phyloP scores from a whole-genome alignment of 352 stramenopile genomes.

The Phytopythium kandeliae region DNA sequence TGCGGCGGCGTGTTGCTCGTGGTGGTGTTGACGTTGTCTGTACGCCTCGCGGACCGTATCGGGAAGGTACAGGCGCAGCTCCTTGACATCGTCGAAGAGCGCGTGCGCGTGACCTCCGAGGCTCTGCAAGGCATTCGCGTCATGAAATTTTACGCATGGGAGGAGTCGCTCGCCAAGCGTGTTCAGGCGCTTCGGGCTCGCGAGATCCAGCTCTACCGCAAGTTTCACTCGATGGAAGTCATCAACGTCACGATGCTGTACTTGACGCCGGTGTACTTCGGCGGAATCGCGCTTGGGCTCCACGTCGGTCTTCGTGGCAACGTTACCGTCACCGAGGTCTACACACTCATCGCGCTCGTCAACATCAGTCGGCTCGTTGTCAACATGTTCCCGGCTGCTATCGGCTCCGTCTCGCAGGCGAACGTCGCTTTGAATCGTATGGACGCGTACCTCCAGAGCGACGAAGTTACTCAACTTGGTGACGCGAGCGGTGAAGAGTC shows the following conservation, averaged over 20 bases:
- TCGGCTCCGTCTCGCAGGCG: conserved; percentile 19
- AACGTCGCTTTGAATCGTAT: conserved; percentile 18
- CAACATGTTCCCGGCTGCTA: conserved; percentile 15
- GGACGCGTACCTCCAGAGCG: conserved; percentile 17
- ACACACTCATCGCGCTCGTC: conserved; percentile 27
- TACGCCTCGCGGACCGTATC: background rate
- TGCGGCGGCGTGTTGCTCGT: conserved; percentile 14
- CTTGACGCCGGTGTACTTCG: conserved; percentile 36
- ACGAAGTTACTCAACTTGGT: conserved; percentile 12
- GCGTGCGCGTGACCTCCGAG: conserved; percentile 92
- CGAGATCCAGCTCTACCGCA: conserved; percentile 39
- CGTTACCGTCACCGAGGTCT: conserved; percentile 43
- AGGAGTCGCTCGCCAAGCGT: conserved; percentile 33
- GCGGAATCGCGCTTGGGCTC: conserved; percentile 17
- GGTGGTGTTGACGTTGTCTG: conserved; percentile 8
- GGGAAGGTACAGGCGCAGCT: conserved; percentile 6
- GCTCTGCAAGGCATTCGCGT: conserved; percentile 85
- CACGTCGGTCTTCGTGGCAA: conserved; percentile 24
- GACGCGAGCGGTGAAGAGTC: background rate
- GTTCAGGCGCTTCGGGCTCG: conserved; percentile 32
- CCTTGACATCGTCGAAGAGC: conserved; percentile 39
- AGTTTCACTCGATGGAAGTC: conserved; percentile 55
- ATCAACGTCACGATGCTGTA: conserved; percentile 53
- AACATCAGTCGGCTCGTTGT: conserved; percentile 19
- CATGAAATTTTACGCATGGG: conserved; percentile 91